Base-by-base conservation (phyloP, 139 green algal species). In the Chlamydomonas sp. region DNA sequence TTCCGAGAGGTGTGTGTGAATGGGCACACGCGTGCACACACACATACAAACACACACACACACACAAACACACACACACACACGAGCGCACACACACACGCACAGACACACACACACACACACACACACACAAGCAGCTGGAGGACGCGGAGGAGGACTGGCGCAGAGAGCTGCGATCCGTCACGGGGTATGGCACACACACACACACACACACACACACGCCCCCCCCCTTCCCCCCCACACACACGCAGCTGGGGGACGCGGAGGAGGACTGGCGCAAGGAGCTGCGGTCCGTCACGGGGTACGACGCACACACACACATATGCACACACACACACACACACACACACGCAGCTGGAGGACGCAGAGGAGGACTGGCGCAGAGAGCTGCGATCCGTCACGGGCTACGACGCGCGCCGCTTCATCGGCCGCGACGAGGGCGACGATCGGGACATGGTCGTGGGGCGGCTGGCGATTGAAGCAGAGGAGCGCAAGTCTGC, bases 401-500 rank as follows among this genome's bases (percentile, higher is more conserved):
- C 74, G 2, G 54, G 74, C 29, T 80, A 61, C 29, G 71, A 65
- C 2, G 30, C 58, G 10, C 35, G 59, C 65, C 39, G 60, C 47
- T 50, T 76, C 60, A 35, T 49, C 8, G 35, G 24, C 38, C 65
- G 47, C 0, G 70, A 81, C n/a, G 70, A 76, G 5, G 30, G 35
- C 31, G 69, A 64, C 38, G 75, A 81, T 47, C 75, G 75, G 22
- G 36, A 38, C n/a, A 81, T 81, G 75, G 75, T 74, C 48, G 75
- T 33, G 3, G 60, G 57, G 3, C 76, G 59, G 57, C 59, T 65
- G 1, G 47, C 76, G 43, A 49, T 81, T 33, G 39, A 37, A 43
- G 75, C 75, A 49, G 75, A 81, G 58, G 75, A 81, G 69, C 73
- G 70, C 58, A 69, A 70, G 36, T 76, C 70, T 48, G 65, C 61